Base-by-base conservation (phyloP, 495 filamentous ascomycete species). In the Hypoxylon trugodes region DNA sequence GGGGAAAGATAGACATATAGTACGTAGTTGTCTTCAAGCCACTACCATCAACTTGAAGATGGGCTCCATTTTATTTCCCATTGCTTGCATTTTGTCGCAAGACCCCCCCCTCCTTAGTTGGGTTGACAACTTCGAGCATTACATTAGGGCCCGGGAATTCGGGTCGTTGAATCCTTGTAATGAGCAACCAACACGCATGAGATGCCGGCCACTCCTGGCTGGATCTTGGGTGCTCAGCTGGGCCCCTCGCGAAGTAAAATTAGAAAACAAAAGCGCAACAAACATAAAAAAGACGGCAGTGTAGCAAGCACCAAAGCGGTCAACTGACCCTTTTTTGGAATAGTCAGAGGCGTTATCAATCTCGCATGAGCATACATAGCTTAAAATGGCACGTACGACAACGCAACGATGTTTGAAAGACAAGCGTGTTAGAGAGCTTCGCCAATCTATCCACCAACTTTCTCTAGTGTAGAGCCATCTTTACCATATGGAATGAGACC, bases 1-100 rank as follows among this genome's bases (percentile, higher is more conserved):
- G 62, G 59, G 59, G 50, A 66, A 63, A 47, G 61, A 64, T 68
- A 51, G 46, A 33, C 62, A 61, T 50, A 43, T 36, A 51, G 48
- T 50, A 61, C 36, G 46, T 51, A 40, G 21, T 60, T 69, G 54
- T 69, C 66, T 65, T 52, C 63, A 72, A 70, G 69, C 67, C 70
- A 72, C 70, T 45, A 53, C 49, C 48, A n/a, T 54, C 52, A 45
- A 68, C 63, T 40, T 68, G 49, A 59, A 65, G 49, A 61, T 59
- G 57, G 58, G 52, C n/a, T 49, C 65, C 40, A 43, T 63, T 37
- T 49, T n/a, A 25, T 25, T 38, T 61, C 3, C 61, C 61, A 65
- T 66, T 60, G 18, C 67, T 60, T 50, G 52, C 61, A 70, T 60
- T 57, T n/a, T 56, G 45, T 62, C 50, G 46, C 35, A 53, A 19